Percentiles rank a stretch among this genome's conserved stretches.
Evolutionary conservation across 192 early-diverging fungal genomes (phyloP).

Genomic region (Backusella mclennaniae): DNA sequence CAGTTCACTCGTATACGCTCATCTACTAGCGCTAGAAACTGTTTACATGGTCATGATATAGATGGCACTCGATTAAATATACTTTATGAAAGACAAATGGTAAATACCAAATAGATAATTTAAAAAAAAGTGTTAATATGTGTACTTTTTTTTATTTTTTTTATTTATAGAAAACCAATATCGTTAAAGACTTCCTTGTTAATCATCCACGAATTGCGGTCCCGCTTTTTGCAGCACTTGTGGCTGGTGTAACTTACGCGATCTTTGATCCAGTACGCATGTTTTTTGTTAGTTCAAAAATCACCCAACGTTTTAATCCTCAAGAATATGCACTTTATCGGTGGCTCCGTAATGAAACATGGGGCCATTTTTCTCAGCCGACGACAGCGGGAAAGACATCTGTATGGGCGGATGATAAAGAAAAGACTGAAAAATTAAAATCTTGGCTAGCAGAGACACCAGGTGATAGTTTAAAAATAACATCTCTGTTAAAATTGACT

Average conservation of each 20-base stretch:
- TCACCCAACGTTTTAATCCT: constrained; percentile 77
- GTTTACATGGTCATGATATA: constrained; percentile 81
- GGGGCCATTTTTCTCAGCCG: constrained; percentile 5
- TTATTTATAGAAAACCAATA: constrained; percentile 50
- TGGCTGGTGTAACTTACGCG: constrained; percentile 77
- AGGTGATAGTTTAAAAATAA: constrained; percentile 29
- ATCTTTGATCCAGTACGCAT: constrained; percentile 91
- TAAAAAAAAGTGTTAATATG: neutral
- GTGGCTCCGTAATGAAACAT: constrained; percentile 58
- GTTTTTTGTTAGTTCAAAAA: constrained; percentile 85
- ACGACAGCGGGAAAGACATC: constrained; percentile 29
- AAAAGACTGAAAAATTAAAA: constrained; percentile 53
- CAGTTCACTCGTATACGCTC: constrained; percentile 74
- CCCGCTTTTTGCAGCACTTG: constrained; percentile 71
- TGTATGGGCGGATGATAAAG: constrained; percentile 58
- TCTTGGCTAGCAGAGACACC: constrained; percentile 57
- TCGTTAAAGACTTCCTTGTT: constrained; percentile 61
- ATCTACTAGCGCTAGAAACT: constrained; percentile 92
- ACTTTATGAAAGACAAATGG: constrained; percentile 57
- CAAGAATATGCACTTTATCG: constrained; percentile 58
- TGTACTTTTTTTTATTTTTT: neutral
- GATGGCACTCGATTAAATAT: constrained; percentile 62
- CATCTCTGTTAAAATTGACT: neutral
- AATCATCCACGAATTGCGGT: constrained; percentile 78
- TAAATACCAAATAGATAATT: constrained; percentile 18